These are phyloP conservation scores for Hypoxylon sp. DNA, from an alignment of 2,329 filamentous ascomycete species.

Conservation along the genomic window DNA sequence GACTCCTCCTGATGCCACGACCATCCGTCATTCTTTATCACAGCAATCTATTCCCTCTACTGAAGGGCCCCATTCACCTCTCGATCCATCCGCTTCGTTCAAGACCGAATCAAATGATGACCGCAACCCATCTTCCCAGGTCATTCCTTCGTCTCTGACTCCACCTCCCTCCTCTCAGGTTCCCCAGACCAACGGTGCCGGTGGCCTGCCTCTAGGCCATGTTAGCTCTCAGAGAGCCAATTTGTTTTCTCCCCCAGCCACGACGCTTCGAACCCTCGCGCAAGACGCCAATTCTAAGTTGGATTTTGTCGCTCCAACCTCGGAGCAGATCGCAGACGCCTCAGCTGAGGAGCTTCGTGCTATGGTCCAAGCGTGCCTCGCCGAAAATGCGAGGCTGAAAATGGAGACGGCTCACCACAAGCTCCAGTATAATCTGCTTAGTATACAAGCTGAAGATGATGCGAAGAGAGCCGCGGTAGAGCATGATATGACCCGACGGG, in stretches of 20 bases:
- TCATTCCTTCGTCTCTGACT: slow-evolving; percentile 70
- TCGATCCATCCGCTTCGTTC: slow-evolving; percentile 64
- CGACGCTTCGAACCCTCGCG: slow-evolving; percentile 48
- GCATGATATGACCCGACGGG: slow-evolving; percentile 88
- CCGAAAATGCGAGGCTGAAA: slow-evolving; percentile 73
- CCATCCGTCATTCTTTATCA: slow-evolving; percentile 54
- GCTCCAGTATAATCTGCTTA: slow-evolving; percentile 86
- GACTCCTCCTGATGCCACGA: slow-evolving; percentile 45
- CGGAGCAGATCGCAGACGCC: slow-evolving; percentile 65
- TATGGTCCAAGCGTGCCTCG: slow-evolving; percentile 68
- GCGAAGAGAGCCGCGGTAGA: slow-evolving; percentile 90
- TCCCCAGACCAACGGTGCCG: slow-evolving; percentile 51
- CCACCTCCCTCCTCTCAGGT: slow-evolving; percentile 69
- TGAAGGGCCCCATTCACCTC: slow-evolving; percentile 67
- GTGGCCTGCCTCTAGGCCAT: slow-evolving; percentile 52
- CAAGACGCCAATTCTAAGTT: slow-evolving; percentile 43
- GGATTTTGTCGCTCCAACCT: slow-evolving; percentile 63
- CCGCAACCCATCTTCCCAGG: slow-evolving; percentile 55
- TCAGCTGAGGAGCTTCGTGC: slow-evolving; percentile 67
- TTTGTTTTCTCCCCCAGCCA: slow-evolving; percentile 68
- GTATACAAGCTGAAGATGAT: slow-evolving; percentile 86
- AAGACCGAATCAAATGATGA: slow-evolving; percentile 65
- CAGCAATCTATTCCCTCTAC: slow-evolving; percentile 70
- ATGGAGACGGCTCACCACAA: slow-evolving; percentile 92
- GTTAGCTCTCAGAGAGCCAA: slow-evolving; percentile 61